Evolutionary conservation across 2,329 filamentous ascomycete species (phyloP).

Genomic region (Xylaria digitata): DNA sequence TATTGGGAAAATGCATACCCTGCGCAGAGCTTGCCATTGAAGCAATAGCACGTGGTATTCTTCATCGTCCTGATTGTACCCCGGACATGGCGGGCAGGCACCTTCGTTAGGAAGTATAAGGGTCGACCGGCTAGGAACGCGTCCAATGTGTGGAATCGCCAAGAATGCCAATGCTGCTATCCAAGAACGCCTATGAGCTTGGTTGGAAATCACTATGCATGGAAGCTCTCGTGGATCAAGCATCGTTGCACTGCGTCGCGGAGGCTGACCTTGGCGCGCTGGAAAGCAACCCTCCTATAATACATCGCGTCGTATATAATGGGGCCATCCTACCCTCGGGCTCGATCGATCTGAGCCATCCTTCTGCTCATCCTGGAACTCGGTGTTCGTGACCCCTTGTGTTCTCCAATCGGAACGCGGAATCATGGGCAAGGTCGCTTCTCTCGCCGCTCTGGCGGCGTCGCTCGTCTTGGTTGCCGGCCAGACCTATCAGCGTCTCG

Average conservation of each 20-base stretch:
- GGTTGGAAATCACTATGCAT: constrained; percentile 23
- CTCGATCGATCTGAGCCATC: not conserved
- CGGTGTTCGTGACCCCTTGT: not conserved
- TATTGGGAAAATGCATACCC: not conserved
- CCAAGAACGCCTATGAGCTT: constrained; percentile 27
- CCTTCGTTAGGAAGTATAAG: not conserved
- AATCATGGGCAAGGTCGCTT: constrained; percentile 29
- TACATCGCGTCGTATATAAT: constrained; percentile 25
- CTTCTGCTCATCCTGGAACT: constrained; percentile 1
- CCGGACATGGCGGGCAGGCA: not conserved
- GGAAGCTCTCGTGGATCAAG: constrained; percentile 19
- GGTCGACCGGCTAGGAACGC: not conserved
- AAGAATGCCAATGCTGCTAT: constrained; percentile 13
- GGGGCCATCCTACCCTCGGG: not conserved
- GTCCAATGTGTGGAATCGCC: constrained; percentile 24
- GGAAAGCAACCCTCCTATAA: constrained; percentile 10
- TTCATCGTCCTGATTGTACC: constrained; percentile 23
- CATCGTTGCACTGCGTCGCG: constrained; percentile 19
- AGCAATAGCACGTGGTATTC: constrained; percentile 22
- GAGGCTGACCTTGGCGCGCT: constrained; percentile 27
- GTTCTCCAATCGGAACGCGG: constrained; percentile 2
- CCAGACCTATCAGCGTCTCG: constrained; percentile 70
- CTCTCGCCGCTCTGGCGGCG: constrained; percentile 46
- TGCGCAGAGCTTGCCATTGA: not conserved
- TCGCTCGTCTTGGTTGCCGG: constrained; percentile 58